Evolutionary conservation across 2,329 filamentous ascomycete species (phyloP).

Genomic region (Aspergillus sp.): DNA sequence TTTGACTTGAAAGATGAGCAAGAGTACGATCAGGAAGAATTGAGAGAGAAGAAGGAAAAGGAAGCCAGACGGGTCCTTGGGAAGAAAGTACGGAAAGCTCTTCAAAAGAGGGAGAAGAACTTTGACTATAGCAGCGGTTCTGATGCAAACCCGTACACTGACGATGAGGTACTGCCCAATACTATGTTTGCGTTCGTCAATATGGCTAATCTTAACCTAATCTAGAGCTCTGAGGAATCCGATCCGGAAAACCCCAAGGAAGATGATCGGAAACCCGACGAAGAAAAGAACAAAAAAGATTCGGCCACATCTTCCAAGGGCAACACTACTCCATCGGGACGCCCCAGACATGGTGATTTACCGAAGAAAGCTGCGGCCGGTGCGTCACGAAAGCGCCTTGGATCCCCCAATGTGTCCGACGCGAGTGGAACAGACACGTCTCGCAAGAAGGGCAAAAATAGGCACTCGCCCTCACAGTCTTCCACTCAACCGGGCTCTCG

Average conservation of each 20-base stretch:
- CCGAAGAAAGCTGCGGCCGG: conserved; percentile 55
- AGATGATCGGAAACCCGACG: conserved; percentile 63
- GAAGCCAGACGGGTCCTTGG: conserved; percentile 71
- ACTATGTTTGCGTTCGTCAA: background rate
- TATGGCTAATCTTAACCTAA: conserved; percentile 30
- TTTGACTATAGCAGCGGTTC: conserved; percentile 80
- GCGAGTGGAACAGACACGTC: conserved; percentile 89
- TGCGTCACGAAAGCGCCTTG: conserved; percentile 76
- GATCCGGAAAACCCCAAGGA: conserved; percentile 67
- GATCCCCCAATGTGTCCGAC: conserved; percentile 86
- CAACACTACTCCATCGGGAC: conserved; percentile 67
- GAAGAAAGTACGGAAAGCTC: conserved; percentile 76
- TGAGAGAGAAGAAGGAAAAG: conserved; percentile 66
- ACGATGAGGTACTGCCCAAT: conserved; percentile 49
- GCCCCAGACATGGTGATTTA: conserved; percentile 57
- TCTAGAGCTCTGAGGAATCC: conserved; percentile 64
- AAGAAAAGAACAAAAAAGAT: conserved; percentile 58
- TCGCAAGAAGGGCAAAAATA: conserved; percentile 78
- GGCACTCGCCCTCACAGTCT: conserved; percentile 51
- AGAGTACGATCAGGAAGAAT: conserved; percentile 69
- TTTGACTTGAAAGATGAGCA: conserved; percentile 79
- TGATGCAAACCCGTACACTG: conserved; percentile 61
- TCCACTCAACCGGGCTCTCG: conserved; percentile 52
- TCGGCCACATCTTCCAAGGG: conserved; percentile 70
- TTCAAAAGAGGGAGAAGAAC: conserved; percentile 84